Evolutionary conservation across 1,139 yeast genomes (phyloP), one percentile per base, ranked within the genome.

Genomic region (Yamadazyma siamensis): DNA sequence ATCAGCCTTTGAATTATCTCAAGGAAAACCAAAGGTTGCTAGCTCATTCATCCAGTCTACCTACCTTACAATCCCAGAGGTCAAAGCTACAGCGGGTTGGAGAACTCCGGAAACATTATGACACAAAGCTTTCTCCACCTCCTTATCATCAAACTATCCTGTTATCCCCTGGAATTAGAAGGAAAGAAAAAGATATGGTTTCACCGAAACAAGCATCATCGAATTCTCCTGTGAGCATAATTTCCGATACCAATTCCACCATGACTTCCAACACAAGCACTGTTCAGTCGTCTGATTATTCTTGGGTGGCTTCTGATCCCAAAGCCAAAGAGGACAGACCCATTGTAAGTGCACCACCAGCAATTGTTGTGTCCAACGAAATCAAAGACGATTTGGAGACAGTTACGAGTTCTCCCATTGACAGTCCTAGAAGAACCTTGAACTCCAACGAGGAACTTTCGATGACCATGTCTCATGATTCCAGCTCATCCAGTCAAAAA

Each of bases 1-100:
- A n/a, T n/a, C n/a, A n/a, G n/a, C 10, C 20, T 10, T 23, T 28
- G 15, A 38, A 38, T 21, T 20, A 27, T 11, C 15, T 27, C 5
- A 29, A 33, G 21, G 41, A 37, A 11, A 29, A 23, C 8, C 35
- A 27, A 13, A 28, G 32, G 11, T 22, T 45, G 8, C 49, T 65
- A 29, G 70, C 68, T 3, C 71, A 65, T 48, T 64, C 70, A 5
- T 55, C 66, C 8, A 62, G 70, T 37, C 51, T 65, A 29, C 71
- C 71, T 5, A 41, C 38, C 26, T 32, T 44, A 18, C 43, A 40
- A 25, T 23, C 40, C 2, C 38, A 33, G 15, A 27, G 43, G 11
- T 26, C 36, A 7, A 7, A 25, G 13, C 40, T 39, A 23, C 40
- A 41, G 20, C 27, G 45, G 18, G 32, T 28, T 32, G 42, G 41